phyloP scores from a whole-genome alignment of 371 early-diverging fungal genomes.

The Rhizopus sp. region DNA sequence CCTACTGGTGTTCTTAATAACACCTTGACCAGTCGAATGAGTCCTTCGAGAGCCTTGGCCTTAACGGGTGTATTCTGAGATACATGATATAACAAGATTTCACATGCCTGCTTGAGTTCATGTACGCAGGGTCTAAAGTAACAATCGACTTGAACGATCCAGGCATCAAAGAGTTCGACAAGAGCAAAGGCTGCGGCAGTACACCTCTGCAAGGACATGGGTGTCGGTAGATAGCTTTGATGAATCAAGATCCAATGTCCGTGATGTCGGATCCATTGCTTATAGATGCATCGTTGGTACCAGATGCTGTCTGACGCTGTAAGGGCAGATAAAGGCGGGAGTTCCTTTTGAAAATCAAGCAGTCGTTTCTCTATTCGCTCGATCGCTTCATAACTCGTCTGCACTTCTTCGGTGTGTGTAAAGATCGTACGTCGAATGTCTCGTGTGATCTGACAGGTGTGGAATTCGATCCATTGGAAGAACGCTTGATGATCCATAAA shows the following conservation, averaged over 20 bases:
- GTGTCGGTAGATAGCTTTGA: slow-evolving; percentile 47
- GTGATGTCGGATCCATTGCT: slow-evolving; percentile 43
- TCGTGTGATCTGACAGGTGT: slow-evolving; percentile 43
- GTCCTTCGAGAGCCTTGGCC: slow-evolving; percentile 29
- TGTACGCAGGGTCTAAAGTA: slow-evolving; percentile 53
- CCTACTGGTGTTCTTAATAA: slow-evolving; percentile 42
- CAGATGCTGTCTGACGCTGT: slow-evolving; percentile 16
- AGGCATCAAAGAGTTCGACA: slow-evolving; percentile 41
- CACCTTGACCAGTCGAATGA: slow-evolving; percentile 27
- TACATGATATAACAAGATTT: slow-evolving; percentile 43
- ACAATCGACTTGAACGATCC: slow-evolving; percentile 42
- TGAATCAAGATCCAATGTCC: slow-evolving; percentile 55
- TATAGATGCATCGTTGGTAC: slow-evolving; percentile 37
- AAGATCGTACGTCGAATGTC: slow-evolving; percentile 47
- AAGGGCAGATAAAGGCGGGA: slow-evolving; percentile 12
- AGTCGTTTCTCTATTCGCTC: slow-evolving; percentile 41
- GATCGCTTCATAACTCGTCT: slow-evolving; percentile 37
- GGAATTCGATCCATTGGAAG: slow-evolving; percentile 40
- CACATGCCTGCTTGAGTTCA: slow-evolving; percentile 50
- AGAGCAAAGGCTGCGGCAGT: slow-evolving; percentile 46
- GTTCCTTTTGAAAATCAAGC: slow-evolving; percentile 22
- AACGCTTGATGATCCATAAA: slow-evolving; percentile 26
- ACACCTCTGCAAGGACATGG: slow-evolving; percentile 41
- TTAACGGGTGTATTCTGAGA: slow-evolving; percentile 28
- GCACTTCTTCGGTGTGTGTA: slow-evolving; percentile 27